Percentiles rank a stretch among this genome's conserved stretches.
Conservation (phyloP, 208 protist species). For the Crithidia bombi region DNA sequence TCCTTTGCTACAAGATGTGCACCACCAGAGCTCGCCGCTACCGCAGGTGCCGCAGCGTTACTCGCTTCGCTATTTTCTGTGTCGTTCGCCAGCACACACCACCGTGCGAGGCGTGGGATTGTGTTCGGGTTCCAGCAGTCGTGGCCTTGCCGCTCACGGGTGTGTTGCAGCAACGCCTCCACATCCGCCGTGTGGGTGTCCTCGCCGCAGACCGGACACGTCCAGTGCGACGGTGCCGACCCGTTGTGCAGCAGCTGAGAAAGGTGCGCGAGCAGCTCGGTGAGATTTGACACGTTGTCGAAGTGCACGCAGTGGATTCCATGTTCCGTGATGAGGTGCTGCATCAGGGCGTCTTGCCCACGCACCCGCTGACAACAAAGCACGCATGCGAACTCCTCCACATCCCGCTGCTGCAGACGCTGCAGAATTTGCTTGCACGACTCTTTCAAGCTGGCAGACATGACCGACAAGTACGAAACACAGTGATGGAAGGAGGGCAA, state of each 20-base stretch:
- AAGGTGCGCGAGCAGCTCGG: no score
- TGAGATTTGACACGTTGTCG: conserved; percentile 59
- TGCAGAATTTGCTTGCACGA: conserved; percentile 65
- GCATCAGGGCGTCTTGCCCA: conserved; percentile 58
- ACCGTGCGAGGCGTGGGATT: conserved; percentile 49
- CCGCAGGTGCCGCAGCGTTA: background rate
- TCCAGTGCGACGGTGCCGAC: conserved; percentile 9
- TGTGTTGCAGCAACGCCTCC: conserved; percentile 26
- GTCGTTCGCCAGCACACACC: conserved; percentile 33
- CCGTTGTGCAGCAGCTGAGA: conserved; percentile 39
- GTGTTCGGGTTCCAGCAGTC: conserved; percentile 49
- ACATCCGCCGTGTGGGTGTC: conserved; percentile 11
- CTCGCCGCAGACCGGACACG: conserved; percentile 64
- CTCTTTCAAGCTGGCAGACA: conserved; percentile 33
- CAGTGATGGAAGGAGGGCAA: no score
- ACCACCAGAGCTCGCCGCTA: background rate
- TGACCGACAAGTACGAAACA: conserved; percentile 7
- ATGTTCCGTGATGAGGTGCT: conserved; percentile 60
- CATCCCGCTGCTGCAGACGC: conserved; percentile 41
- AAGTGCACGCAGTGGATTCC: conserved; percentile 51
- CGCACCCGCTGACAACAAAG: conserved; percentile 49
- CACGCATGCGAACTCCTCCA: conserved; percentile 49
- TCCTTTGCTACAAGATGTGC: background rate
- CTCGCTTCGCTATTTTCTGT: background rate
- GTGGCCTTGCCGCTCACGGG: conserved; percentile 34